Conservation (phyloP, 495 filamentous ascomycete species). For the Umbilicaria muhlenbergii region DNA sequence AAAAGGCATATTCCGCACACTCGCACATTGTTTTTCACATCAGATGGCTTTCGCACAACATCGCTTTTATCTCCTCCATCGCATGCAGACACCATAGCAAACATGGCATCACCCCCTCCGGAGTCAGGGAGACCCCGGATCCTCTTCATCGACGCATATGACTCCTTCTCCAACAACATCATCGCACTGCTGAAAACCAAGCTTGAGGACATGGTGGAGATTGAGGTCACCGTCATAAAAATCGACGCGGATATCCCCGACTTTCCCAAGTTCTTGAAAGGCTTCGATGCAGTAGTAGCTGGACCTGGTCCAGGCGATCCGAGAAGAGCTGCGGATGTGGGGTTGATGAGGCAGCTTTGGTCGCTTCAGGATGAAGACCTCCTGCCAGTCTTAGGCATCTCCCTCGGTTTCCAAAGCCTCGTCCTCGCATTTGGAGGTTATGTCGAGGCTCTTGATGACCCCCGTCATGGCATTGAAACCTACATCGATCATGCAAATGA, state of each 20-base stretch:
- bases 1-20: too few relatives aligned
- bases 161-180: slow-evolving; percentile 93
- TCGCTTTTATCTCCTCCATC: too few relatives aligned
- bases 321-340: slow-evolving; percentile 52
- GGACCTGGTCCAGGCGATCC: slow-evolving; percentile 69
- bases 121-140: slow-evolving; percentile 20
- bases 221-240: slow-evolving; percentile 51
- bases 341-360: slow-evolving; percentile 70
- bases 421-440: slow-evolving; percentile 47
- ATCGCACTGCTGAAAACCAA: slow-evolving; percentile 44
- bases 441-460: slow-evolving; percentile 45
- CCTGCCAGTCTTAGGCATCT: slow-evolving; percentile 75
- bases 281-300: slow-evolving; percentile 61
- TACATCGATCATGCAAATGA: slow-evolving; percentile 35
- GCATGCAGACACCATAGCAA: too few relatives aligned
- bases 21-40: too few relatives aligned
- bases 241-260: slow-evolving; percentile 39
- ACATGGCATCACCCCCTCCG: too few relatives aligned
- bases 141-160: slow-evolving; percentile 85
- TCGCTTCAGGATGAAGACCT: slow-evolving; percentile 36
- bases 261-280: slow-evolving; percentile 33
- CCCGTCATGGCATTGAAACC: slow-evolving; percentile 69
- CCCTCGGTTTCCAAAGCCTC: slow-evolving; percentile 82
- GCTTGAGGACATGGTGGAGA: slow-evolving; percentile 39
- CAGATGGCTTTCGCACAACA: too few relatives aligned